Percentiles rank a stretch among this genome's conserved stretches.
phyloP scores from a whole-genome alignment of 106 monocot species.

The Acorus gramineus region DNA sequence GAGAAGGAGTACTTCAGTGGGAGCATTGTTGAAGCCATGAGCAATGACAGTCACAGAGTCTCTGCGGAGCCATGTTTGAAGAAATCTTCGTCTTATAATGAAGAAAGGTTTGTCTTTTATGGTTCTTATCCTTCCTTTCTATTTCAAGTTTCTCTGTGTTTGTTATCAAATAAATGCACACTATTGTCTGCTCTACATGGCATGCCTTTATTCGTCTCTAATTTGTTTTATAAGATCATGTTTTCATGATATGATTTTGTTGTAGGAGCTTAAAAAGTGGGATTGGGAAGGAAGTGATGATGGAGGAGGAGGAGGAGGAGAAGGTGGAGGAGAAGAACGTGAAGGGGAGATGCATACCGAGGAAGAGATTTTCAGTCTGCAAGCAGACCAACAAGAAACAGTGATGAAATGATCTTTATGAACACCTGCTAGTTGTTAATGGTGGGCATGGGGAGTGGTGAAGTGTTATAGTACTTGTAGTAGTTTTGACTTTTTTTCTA shows the following conservation, averaged over 20 bases:
- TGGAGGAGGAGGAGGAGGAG: conserved; percentile 8
- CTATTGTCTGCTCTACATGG: background rate
- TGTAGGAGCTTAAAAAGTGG: conserved; percentile 45
- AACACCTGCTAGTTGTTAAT: too few species aligned
- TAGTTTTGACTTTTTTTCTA: too few species aligned
- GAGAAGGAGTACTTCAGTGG: conserved; percentile 96
- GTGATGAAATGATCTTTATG: too few species aligned
- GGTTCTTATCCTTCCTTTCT: too few species aligned
- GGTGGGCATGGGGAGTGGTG: too few species aligned
- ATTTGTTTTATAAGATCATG: too few species aligned
- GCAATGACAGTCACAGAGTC: background rate
- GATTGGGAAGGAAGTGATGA: conserved; percentile 13
- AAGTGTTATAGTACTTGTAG: too few species aligned
- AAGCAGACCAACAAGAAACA: conserved; percentile 9
- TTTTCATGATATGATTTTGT: too few species aligned
- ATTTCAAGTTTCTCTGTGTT: background rate
- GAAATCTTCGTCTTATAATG: conserved; percentile 68
- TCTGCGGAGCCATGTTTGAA: conserved; percentile 32
- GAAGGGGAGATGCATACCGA: conserved; percentile 57
- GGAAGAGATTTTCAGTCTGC: conserved; percentile 27
- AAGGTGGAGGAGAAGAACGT: conserved; percentile 17
- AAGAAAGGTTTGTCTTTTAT: conserved; percentile 44
- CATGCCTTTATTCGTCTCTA: too few species aligned
- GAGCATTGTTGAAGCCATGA: conserved; percentile 66
- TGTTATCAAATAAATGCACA: background rate